phyloP scores from a whole-genome alignment of 768 basidiomycete genomes.

The Neoboletus brunneissimus region DNA sequence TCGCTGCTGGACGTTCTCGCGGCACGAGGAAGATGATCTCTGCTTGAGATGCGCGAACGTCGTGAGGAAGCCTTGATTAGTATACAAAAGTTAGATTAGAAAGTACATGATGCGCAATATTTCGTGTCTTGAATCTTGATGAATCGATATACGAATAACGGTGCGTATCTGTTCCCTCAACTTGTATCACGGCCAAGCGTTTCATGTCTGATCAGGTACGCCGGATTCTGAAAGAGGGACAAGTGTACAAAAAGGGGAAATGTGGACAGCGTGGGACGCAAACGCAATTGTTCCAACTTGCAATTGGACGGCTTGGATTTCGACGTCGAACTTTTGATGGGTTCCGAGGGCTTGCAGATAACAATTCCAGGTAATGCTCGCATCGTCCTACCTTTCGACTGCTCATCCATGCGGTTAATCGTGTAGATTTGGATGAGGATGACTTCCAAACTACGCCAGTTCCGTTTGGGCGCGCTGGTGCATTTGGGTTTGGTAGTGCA shows the following conservation, averaged over 20 bases:
- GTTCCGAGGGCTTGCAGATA: constrained; percentile 44
- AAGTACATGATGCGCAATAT: not conserved
- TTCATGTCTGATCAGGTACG: not conserved
- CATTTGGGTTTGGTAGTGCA: constrained; percentile 44
- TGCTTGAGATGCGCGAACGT: constrained; percentile 61
- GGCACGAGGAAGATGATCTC: constrained; percentile 46
- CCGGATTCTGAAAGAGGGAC: constrained; percentile 10
- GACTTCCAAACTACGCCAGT: constrained; percentile 59
- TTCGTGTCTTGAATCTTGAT: not conserved
- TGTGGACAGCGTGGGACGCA: not conserved
- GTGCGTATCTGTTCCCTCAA: not conserved
- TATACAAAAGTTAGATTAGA: not conserved
- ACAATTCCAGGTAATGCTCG: constrained; percentile 43
- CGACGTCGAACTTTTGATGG: constrained; percentile 24
- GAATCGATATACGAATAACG: not conserved
- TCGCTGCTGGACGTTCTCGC: constrained; percentile 84
- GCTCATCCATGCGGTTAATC: not conserved
- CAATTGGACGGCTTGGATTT: not conserved
- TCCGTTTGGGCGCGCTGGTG: constrained; percentile 65
- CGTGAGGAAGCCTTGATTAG: constrained; percentile 9
- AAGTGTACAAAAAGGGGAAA: constrained; percentile 12
- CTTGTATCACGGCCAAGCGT: not conserved
- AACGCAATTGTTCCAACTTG: not conserved
- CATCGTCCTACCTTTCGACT: not conserved
- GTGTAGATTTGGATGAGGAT: constrained; percentile 78